Evolutionary conservation across 2,329 filamentous ascomycete species (phyloP).

Genomic region (Grosmannia clavigera): DNA sequence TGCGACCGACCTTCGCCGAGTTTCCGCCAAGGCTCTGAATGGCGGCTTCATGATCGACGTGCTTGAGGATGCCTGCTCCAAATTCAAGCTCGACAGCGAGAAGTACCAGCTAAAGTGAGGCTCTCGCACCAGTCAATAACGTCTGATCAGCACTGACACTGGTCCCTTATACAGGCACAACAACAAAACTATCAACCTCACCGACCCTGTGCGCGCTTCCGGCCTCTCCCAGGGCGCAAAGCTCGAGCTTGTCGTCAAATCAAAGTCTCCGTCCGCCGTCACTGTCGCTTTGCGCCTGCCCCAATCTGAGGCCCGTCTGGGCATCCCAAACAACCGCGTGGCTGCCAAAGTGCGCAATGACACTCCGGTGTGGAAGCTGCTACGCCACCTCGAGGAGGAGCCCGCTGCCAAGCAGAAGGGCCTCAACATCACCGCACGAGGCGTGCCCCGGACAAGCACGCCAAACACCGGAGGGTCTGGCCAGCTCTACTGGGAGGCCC

Average conservation of each 20-base stretch:
- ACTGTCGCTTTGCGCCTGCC: conserved; percentile 83
- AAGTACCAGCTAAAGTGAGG: conserved; percentile 71
- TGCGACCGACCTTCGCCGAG: conserved; percentile 63
- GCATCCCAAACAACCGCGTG: conserved; percentile 53
- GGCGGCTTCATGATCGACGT: conserved; percentile 74
- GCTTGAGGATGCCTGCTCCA: conserved; percentile 74
- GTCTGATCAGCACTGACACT: neutral
- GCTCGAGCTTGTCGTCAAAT: conserved; percentile 79
- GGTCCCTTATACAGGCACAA: conserved; percentile 46
- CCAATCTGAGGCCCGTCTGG: conserved; percentile 47
- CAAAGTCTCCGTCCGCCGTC: conserved; percentile 73
- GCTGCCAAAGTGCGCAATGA: conserved; percentile 80
- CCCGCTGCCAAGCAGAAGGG: conserved; percentile 45
- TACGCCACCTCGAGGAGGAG: conserved; percentile 80
- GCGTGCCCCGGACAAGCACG: conserved; percentile 49
- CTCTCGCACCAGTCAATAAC: neutral
- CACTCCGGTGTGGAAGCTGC: conserved; percentile 75
- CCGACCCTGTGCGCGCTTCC: conserved; percentile 69
- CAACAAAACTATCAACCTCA: conserved; percentile 76
- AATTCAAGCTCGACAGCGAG: conserved; percentile 59
- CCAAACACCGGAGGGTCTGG: conserved; percentile 48
- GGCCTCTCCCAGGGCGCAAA: conserved; percentile 78
- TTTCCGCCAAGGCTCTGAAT: conserved; percentile 72
- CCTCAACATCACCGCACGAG: conserved; percentile 76
- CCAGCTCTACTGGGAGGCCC: conserved; percentile 77